Conservation (phyloP, 116 monocot species). For the Posidonia oceanica region DNA sequence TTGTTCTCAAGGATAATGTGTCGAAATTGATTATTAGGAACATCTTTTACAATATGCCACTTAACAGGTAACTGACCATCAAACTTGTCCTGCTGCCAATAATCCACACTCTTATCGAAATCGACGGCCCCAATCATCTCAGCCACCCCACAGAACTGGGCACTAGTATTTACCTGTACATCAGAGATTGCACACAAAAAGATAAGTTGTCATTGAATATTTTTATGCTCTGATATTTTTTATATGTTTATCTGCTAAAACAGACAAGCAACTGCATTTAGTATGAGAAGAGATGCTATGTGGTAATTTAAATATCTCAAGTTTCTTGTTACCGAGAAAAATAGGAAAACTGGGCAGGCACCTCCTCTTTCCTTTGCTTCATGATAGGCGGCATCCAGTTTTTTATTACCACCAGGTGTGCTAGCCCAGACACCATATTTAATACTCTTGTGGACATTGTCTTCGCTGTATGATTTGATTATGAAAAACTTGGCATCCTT, state of each 20-base stretch:
- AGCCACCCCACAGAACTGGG: constrained; percentile 89
- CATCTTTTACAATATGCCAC: constrained; percentile 95
- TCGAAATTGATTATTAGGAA: constrained; percentile 73
- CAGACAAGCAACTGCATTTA: no score
- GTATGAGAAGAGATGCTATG: neutral
- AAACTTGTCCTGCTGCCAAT: constrained; percentile 96
- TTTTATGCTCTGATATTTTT: no score
- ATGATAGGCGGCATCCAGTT: constrained; percentile 66
- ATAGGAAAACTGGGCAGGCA: constrained; percentile 62
- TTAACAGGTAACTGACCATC: constrained; percentile 91
- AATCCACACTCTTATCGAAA: constrained; percentile 90
- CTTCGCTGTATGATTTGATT: constrained; percentile 96
- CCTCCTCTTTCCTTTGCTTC: constrained; percentile 51
- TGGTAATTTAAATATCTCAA: neutral
- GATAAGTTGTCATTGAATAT: neutral
- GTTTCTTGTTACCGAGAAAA: constrained; percentile 78
- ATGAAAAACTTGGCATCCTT: constrained; percentile 79
- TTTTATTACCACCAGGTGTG: constrained; percentile 78
- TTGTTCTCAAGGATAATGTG: constrained; percentile 96
- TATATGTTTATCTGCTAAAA: no score
- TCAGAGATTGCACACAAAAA: neutral
- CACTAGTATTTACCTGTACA: constrained; percentile 78
- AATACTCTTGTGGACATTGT: constrained; percentile 97
- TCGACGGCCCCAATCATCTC: constrained; percentile 95
- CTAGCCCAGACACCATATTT: constrained; percentile 99